phyloP scores from a whole-genome alignment of 495 filamentous ascomycete species.

The Hyphodiscus hymeniophilus region DNA sequence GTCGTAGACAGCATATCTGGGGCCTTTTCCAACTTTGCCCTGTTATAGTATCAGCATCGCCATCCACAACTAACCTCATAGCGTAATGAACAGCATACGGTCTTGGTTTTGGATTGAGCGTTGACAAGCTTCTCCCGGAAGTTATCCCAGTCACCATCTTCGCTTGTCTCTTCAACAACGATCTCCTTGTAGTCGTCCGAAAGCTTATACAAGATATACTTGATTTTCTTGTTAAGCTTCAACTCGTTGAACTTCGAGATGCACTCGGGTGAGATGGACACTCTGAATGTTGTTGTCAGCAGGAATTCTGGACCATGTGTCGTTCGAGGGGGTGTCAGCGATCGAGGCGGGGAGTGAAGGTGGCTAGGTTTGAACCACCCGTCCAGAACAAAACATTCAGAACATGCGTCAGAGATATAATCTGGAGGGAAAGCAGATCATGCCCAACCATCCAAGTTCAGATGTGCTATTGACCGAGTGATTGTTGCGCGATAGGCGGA shows the following conservation, averaged over 20 bases:
- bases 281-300: slow-evolving; percentile 41
- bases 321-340: no score
- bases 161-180: slow-evolving; percentile 64
- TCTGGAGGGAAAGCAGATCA: no score
- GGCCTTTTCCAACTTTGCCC: slow-evolving; percentile 60
- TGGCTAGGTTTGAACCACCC: no score
- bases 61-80: slow-evolving; percentile 21
- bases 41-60: slow-evolving; percentile 17
- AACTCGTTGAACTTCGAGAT: slow-evolving; percentile 79
- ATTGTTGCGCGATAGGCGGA: not conserved
- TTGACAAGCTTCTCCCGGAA: slow-evolving; percentile 75
- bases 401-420: no score
- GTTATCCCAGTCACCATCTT: slow-evolving; percentile 55
- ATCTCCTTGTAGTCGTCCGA: slow-evolving; percentile 87
- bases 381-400: no score
- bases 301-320: no score
- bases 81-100: slow-evolving; percentile 32
- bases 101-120: slow-evolving; percentile 44
- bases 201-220: slow-evolving; percentile 97
- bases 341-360: not conserved
- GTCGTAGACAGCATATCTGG: slow-evolving; percentile 90
- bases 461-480: no score
- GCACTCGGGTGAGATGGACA: slow-evolving; percentile 72
- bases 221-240: slow-evolving; percentile 78
- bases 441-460: no score